These are phyloP conservation scores for Pyropia yezoensis DNA, from an alignment of 23 red algal genomes.

Conservation along the genomic window DNA sequence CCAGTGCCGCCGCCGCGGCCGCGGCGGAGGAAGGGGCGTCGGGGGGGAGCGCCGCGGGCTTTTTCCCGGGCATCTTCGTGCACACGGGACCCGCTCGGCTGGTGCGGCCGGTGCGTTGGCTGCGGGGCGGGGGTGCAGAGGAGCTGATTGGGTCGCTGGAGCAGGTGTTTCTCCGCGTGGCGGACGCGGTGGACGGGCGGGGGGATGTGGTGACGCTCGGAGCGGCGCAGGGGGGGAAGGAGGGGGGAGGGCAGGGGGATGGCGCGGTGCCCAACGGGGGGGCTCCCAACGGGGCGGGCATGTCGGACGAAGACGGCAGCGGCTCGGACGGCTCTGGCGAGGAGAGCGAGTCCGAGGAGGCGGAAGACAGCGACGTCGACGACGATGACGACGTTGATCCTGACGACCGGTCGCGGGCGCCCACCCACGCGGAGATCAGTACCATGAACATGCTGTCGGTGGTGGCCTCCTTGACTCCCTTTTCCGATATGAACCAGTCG, in stretches of 20 bases:
- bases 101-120: slow-evolving; percentile 70
- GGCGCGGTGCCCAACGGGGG: too few relatives aligned
- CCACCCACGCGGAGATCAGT: slow-evolving; percentile 69
- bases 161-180: slow-evolving; percentile 65
- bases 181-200: slow-evolving; percentile 20
- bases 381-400: neutral
- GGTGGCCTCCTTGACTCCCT: slow-evolving; percentile 77
- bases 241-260: too few relatives aligned
- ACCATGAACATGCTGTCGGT: slow-evolving; percentile 58
- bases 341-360: too few relatives aligned
- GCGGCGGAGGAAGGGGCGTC: neutral
- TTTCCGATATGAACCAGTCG: slow-evolving; percentile 93
- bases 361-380: neutral
- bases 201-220: slow-evolving; percentile 19
- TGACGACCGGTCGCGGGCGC: neutral
- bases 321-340: too few relatives aligned
- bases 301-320: too few relatives aligned
- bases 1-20: neutral
- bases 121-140: slow-evolving; percentile 23
- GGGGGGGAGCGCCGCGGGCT: slow-evolving; percentile 11
- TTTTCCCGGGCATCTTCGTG: slow-evolving; percentile 65
- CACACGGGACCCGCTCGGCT: slow-evolving; percentile 50
- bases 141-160: slow-evolving; percentile 78
- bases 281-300: too few relatives aligned
- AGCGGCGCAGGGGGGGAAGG: too few relatives aligned